Evolutionary conservation across 2,329 filamentous ascomycete species (phyloP).

Genomic region (Biscogniauxia marginata): DNA sequence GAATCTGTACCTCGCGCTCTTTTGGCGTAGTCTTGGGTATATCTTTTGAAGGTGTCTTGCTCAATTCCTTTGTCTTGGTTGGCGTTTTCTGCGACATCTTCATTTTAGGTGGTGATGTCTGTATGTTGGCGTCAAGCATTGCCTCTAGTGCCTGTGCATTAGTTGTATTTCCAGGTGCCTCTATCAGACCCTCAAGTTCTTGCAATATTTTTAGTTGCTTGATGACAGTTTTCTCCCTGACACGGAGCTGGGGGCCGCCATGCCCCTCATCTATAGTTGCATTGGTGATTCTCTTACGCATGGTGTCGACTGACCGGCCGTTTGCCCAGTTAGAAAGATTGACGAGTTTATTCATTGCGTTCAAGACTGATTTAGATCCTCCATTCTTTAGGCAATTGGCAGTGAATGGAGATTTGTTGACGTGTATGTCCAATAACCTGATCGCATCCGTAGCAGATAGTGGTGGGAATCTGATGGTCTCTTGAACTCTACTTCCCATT

Average conservation of each 20-base stretch:
- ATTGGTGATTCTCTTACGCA: slow-evolving; percentile 4
- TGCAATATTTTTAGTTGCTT: neutral
- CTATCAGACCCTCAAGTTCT: neutral
- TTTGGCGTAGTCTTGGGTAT: too few relatives aligned
- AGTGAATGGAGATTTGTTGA: slow-evolving; percentile 4
- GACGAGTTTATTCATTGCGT: slow-evolving; percentile 2
- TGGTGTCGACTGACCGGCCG: slow-evolving; percentile 7
- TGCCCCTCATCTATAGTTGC: neutral
- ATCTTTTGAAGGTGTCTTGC: neutral
- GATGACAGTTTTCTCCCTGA: neutral
- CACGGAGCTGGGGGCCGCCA: neutral
- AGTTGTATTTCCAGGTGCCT: neutral
- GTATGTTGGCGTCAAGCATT: neutral
- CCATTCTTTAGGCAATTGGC: neutral
- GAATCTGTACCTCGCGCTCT: too few relatives aligned
- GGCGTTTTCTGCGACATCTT: neutral
- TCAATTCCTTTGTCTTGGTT: neutral
- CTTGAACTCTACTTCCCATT: slow-evolving; percentile 10
- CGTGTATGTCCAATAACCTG: slow-evolving; percentile 1
- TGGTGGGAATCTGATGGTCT: slow-evolving; percentile 9
- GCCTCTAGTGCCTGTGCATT: neutral
- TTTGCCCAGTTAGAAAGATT: slow-evolving; percentile 5
- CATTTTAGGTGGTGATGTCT: too few relatives aligned
- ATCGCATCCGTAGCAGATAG: neutral
- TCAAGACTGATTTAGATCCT: neutral